Conservation (phyloP, 2,329 filamentous ascomycete genomes). For the Phoma sp. region DNA sequence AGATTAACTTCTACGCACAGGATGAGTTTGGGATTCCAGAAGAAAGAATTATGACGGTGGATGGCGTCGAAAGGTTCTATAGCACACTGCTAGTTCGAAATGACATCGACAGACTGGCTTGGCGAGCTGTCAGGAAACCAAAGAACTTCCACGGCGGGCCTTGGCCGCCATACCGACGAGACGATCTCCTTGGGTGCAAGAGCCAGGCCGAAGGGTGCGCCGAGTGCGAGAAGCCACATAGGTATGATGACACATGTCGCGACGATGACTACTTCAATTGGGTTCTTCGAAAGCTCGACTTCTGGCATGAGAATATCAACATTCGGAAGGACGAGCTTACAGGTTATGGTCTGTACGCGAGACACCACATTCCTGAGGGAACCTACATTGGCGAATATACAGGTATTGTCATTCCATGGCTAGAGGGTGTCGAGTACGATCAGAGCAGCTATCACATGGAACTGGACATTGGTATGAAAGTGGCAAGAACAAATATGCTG, state of each 20-base stretch:
- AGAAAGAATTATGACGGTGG: neutral
- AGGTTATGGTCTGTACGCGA: constrained; percentile 1
- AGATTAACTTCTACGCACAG: neutral
- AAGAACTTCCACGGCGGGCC: too few relatives aligned
- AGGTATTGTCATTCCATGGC: neutral
- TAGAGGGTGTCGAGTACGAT: neutral
- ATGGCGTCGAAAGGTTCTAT: too few relatives aligned
- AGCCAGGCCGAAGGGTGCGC: neutral
- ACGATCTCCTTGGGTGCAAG: neutral
- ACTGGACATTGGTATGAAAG: too few relatives aligned
- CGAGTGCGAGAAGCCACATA: neutral
- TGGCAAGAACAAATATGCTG: too few relatives aligned
- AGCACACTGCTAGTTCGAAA: neutral
- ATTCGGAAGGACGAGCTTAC: neutral
- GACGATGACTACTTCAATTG: neutral
- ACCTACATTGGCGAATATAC: constrained; percentile 1
- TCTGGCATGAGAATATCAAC: neutral
- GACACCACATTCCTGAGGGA: neutral
- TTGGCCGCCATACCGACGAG: neutral
- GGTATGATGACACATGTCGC: neutral
- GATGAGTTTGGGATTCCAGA: neutral
- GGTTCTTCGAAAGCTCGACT: neutral
- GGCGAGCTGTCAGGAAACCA: neutral
- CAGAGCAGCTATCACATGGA: neutral
- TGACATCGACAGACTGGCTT: neutral